phyloP scores from a whole-genome alignment of 305 asterid genomes.

The Withania somnifera region DNA sequence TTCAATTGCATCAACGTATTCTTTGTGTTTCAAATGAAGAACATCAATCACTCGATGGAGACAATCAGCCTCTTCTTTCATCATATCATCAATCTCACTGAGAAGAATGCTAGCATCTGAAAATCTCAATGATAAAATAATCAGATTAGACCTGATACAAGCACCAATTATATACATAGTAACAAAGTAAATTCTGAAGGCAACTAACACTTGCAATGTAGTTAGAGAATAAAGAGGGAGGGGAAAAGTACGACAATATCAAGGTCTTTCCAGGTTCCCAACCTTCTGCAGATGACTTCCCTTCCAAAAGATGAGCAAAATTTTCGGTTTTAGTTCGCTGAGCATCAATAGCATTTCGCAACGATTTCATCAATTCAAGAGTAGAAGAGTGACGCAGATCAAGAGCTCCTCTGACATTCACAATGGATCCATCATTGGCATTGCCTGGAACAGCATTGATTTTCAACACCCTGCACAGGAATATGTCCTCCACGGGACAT shows the following conservation, averaged over 20 bases:
- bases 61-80: conserved; percentile 56
- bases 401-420: conserved; percentile 49
- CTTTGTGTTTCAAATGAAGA: conserved; percentile 63
- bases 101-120: conserved; percentile 53
- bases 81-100: conserved; percentile 52
- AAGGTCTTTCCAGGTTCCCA: conserved; percentile 16
- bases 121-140: conserved; percentile 4
- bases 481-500: conserved; percentile 77
- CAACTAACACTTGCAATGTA: background rate
- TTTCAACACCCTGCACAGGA: conserved; percentile 67
- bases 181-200: background rate
- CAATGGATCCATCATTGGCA: conserved; percentile 32
- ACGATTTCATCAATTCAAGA: conserved; percentile 54
- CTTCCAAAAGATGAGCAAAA: conserved; percentile 38
- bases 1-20: conserved; percentile 63
- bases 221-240: background rate
- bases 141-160: background rate
- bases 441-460: conserved; percentile 26
- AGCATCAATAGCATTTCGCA: conserved; percentile 54
- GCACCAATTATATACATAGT: background rate
- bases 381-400: conserved; percentile 62
- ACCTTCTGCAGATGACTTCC: conserved; percentile 72
- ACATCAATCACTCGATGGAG: conserved; percentile 45
- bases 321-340: conserved; percentile 56
- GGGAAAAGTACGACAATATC: background rate